Evolutionary conservation across 1,284 basidiomycete species (phyloP), one percentile per base, ranked within the genome.

Genomic region (Xerocomus minutiporus): DNA sequence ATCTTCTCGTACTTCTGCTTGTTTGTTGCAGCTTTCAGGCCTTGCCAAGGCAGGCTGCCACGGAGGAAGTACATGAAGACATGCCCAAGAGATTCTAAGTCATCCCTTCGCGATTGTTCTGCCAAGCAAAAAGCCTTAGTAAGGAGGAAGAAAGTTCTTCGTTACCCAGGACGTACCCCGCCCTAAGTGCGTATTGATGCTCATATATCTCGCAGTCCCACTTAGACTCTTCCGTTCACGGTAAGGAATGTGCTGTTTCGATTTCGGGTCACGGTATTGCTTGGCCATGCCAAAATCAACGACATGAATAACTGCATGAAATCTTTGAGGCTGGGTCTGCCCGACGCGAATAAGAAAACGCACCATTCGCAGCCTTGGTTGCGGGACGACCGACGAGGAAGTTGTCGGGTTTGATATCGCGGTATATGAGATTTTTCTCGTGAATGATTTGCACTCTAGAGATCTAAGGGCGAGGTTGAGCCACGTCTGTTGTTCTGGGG

Each of bases 1-100:
- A 97, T 97, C 73, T 94, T 93, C 75, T 97, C 94, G 71, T 97
- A 97, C 78, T 97, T 97, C 72, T 97, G 94, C 77, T 97, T 97
- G 78, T 97, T 97, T 36, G 94, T 97, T n/a, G 93, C 93, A 28
- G 94, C 94, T 71, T 93, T 87, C 57, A 97, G 78, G 51, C 94
- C 94, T 71, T 97, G 94, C 94, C 94, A 97, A 45, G 94, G 94
- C 43, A 97, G 78, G 53, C 91, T 88, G 48, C 94, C 94, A 29
- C 94, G 84, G 62, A 97, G 76, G 75, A 97, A 97, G 74, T 97
- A 97, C 92, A 98, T 95, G 77, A 98, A 97, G 54, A 99, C 96
- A 71, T 99, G 95, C 1, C 95, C 94, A 51, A 97, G 77, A 35
- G 92, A 93, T 73, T 97, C 94, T 57, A 97, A 77, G 71, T 97